phyloP scores from a whole-genome alignment of 805 yeast species.

The Naumovozyma baii region DNA sequence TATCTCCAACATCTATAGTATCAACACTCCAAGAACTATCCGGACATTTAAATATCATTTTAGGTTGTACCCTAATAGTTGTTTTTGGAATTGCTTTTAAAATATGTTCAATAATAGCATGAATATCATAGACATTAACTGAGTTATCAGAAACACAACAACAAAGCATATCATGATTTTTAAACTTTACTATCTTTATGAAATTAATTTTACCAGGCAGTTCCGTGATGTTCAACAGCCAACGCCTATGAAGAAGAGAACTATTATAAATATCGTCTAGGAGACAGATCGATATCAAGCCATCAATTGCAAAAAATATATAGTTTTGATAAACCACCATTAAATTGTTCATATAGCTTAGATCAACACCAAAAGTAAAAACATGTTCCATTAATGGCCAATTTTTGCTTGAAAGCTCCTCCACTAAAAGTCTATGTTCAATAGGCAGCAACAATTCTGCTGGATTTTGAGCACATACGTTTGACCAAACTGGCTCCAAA shows the following conservation, averaged over 20 bases:
- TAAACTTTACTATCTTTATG: conserved; percentile 33
- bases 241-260: conserved; percentile 1
- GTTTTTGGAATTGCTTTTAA: not conserved
- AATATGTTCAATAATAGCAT: conserved; percentile 2
- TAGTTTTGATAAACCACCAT: conserved; percentile 7
- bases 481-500: conserved; percentile 19
- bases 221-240: too few species aligned
- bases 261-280: conserved; percentile 9
- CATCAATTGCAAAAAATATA: conserved; percentile 6
- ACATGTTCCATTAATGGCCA: conserved; percentile 10
- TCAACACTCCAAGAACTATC: conserved; percentile 23
- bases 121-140: conserved; percentile 32
- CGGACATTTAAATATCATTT: conserved; percentile 6
- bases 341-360: conserved; percentile 10
- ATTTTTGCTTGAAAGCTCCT: conserved; percentile 12
- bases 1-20: conserved; percentile 3
- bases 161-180: conserved; percentile 36
- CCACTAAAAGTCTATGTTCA: conserved; percentile 12
- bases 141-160: conserved; percentile 50
- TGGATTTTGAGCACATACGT: conserved; percentile 12
- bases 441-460: conserved; percentile 15
- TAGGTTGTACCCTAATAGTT: conserved; percentile 2
- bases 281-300: not conserved
- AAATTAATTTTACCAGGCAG: conserved; percentile 33
- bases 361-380: not conserved